These are phyloP conservation scores for Microstegium vimineum DNA, from an alignment of 176 grass and related monocot species.

Conservation along the genomic window DNA sequence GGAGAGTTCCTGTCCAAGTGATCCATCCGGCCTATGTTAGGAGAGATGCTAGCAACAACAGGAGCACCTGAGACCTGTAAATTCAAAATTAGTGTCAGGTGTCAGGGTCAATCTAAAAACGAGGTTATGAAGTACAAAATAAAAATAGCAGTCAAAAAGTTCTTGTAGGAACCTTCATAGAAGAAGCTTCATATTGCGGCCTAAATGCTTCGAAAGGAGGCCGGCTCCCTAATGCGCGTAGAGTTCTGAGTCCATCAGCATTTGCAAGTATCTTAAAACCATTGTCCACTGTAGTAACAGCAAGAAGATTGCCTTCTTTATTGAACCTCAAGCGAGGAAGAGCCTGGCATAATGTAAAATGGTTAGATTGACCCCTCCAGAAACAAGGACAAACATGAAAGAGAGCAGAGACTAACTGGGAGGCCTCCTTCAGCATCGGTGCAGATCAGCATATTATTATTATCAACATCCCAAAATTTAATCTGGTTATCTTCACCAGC, in stretches of 20 bases:
- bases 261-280: constrained; percentile 97
- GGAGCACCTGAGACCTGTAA: constrained; percentile 73
- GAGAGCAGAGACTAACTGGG: constrained; percentile 56
- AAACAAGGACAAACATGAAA: neutral
- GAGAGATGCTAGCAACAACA: constrained; percentile 69
- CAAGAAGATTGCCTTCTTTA: constrained; percentile 96
- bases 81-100: constrained; percentile 19
- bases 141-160: constrained; percentile 10
- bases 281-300: constrained; percentile 82
- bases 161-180: constrained; percentile 64
- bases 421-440: constrained; percentile 81
- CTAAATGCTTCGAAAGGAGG: constrained; percentile 73
- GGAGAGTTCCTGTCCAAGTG: constrained; percentile 90
- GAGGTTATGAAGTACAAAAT: neutral
- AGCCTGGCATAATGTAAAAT: constrained; percentile 46
- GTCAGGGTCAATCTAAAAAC: constrained; percentile 24
- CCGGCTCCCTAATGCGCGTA: constrained; percentile 50
- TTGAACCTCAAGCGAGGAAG: constrained; percentile 91
- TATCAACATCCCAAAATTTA: constrained; percentile 97
- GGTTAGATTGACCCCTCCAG: constrained; percentile 14
- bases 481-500: constrained; percentile 95
- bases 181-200: constrained; percentile 71
- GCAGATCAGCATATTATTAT: constrained; percentile 65
- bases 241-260: constrained; percentile 63
- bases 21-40: constrained; percentile 76